Evolutionary conservation across 2,329 filamentous ascomycete genomes (phyloP), one percentile per base, ranked within the genome.

Genomic region (Fusarium sp.): DNA sequence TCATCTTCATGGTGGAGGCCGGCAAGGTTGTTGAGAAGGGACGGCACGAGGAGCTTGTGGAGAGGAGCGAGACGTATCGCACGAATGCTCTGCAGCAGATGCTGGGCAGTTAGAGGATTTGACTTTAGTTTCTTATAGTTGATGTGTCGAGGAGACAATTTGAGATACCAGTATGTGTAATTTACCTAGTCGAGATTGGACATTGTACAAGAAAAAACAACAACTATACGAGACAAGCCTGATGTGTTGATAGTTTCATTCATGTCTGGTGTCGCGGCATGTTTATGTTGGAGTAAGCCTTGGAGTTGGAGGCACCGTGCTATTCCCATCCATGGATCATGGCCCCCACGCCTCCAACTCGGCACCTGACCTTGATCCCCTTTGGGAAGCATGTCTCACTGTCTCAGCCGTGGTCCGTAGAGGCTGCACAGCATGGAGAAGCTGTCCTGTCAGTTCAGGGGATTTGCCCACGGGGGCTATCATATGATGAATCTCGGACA

Each of bases 1-100:
- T 86, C n/a, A 91, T 91, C 69, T 87, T 90, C 68, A 84, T 91
- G 52, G 84, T 90, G 50, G 88, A 90, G 71, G 86, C 84, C 10
- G 89, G 89, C 1, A 83, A 81, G 63, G 83, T 89, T 52, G 85
- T 89, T 14, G 88, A 90, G 68, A 81, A 81, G 64, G 89, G 89
- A 3, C 84, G 83, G 27, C 89, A 90, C 76, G 84, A 87, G 66
- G 88, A 91, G 75, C 79, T 91, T 63, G 82, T 90, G 70, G 85
- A 86, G 83, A 78, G 83, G 67, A 88, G 87, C 61, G 88, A 89
- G 71, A 85, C 83, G 29, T 89, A 90, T 75, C 82, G 87, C 24
- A 82, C 86, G 10, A 89, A 88, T 78, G 86, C 86, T 27, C 78
- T 86, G 72, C 86, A 88, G 71, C 88, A 90, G 79, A 88, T 85